Evolutionary conservation across 2,329 filamentous ascomycete species (phyloP).

Genomic region (Thermomyces lanuginosus): DNA sequence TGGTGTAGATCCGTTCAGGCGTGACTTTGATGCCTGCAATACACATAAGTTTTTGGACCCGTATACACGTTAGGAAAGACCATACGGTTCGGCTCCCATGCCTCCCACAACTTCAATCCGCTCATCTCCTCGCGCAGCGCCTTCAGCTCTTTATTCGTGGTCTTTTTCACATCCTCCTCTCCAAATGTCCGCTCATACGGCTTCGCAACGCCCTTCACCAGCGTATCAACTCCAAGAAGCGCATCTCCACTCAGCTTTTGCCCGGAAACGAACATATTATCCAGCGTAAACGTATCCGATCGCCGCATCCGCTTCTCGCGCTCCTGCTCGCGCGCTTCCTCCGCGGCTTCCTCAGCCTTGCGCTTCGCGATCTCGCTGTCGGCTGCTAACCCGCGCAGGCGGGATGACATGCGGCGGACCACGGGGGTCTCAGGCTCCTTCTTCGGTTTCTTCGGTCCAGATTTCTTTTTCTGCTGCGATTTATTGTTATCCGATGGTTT

Average conservation of each 20-base stretch:
- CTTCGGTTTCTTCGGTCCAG: constrained; percentile 17
- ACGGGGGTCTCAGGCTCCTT: constrained; percentile 38
- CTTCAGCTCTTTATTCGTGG: constrained; percentile 58
- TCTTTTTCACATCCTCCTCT: constrained; percentile 66
- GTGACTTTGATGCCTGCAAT: constrained; percentile 69
- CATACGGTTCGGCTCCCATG: constrained; percentile 63
- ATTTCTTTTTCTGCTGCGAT: constrained; percentile 17
- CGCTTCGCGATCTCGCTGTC: constrained; percentile 52
- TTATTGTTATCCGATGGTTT: constrained; percentile 11
- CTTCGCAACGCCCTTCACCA: constrained; percentile 49
- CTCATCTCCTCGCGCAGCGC: constrained; percentile 61
- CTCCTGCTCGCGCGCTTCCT: constrained; percentile 40
- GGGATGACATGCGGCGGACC: constrained; percentile 45
- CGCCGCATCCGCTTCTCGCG: constrained; percentile 47
- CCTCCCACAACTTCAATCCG: constrained; percentile 61
- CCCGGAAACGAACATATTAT: constrained; percentile 64
- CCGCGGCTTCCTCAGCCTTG: constrained; percentile 49
- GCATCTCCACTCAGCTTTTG: constrained; percentile 53
- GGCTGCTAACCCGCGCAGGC: constrained; percentile 45
- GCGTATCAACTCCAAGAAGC: constrained; percentile 45
- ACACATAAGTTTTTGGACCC: constrained; percentile 1
- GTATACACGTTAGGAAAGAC: constrained; percentile 6
- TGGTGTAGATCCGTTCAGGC: constrained; percentile 69
- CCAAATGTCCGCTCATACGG: constrained; percentile 75
- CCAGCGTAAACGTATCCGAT: constrained; percentile 53